Evolutionary conservation across 768 basidiomycete genomes (phyloP).

Genomic region (Phaffia tasmanica): DNA sequence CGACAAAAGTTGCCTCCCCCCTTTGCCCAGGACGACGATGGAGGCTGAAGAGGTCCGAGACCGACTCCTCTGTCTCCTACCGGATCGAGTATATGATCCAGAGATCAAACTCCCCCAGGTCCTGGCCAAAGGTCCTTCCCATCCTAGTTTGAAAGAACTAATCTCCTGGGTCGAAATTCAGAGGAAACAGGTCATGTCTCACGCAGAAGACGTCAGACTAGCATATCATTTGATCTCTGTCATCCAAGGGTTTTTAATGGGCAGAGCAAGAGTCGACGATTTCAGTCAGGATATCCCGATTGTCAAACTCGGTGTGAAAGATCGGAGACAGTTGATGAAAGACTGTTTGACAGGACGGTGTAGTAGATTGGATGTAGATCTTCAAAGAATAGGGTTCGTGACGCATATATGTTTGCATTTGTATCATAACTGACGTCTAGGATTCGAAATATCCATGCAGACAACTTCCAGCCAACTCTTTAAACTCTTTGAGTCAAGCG

Average conservation of each 20-base stretch:
- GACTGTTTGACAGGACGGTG: background rate
- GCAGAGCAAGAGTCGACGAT: background rate
- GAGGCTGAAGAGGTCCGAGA: too few relatives aligned
- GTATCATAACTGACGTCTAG: too few relatives aligned
- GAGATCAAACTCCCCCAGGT: background rate
- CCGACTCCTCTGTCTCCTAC: too few relatives aligned
- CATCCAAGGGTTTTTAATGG: background rate
- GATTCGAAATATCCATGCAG: too few relatives aligned
- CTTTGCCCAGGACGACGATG: too few relatives aligned
- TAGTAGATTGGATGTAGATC: conserved; percentile 10
- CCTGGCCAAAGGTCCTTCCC: background rate
- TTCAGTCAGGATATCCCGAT: background rate
- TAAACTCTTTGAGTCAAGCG: too few relatives aligned
- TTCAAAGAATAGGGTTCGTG: background rate
- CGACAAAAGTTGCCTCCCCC: too few relatives aligned
- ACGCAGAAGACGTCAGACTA: conserved; percentile 3
- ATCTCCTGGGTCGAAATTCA: background rate
- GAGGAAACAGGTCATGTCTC: background rate
- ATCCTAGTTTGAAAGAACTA: background rate
- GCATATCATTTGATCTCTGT: conserved; percentile 5
- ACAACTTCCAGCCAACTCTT: too few relatives aligned
- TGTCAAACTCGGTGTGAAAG: background rate
- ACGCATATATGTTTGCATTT: too few relatives aligned
- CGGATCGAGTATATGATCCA: too few relatives aligned
- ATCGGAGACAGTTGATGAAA: conserved; percentile 10